These are phyloP conservation scores for Rhypophila decipiens DNA, from an alignment of 495 filamentous ascomycete genomes.

Conservation along the genomic window DNA sequence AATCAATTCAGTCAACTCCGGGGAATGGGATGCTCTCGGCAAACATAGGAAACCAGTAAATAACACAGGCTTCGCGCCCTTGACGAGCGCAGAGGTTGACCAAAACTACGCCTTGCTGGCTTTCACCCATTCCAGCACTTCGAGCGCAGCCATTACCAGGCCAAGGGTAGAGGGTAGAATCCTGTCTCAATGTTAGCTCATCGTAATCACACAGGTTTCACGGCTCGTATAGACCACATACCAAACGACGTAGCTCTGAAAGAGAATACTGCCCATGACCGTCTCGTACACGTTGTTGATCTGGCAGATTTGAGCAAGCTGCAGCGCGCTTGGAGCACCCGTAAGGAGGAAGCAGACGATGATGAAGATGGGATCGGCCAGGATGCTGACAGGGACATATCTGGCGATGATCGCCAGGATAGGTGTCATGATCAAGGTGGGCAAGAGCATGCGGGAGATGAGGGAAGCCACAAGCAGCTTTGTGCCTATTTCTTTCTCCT, in stretches of 20 bases:
- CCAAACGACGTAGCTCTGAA: constrained; percentile 98
- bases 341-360: constrained; percentile 95
- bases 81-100: no score
- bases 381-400: constrained; percentile 84
- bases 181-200: constrained; percentile 41
- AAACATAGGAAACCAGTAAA: no score
- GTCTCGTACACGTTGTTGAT: constrained; percentile 93
- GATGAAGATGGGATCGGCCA: constrained; percentile 96
- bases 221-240: constrained; percentile 32
- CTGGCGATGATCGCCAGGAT: constrained; percentile 85
- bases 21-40: no score
- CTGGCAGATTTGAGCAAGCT: constrained; percentile 97
- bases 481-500: constrained; percentile 59
- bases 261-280: constrained; percentile 85
- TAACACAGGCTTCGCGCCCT: no score
- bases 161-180: constrained; percentile 90
- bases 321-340: constrained; percentile 88
- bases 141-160: constrained; percentile 84
- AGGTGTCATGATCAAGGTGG: constrained; percentile 90
- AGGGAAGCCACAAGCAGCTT: constrained; percentile 81
- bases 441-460: constrained; percentile 84
- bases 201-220: constrained; percentile 8
- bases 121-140: constrained; percentile 90
- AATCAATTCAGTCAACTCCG: no score
- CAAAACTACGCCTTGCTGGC: no score